Evolutionary conservation across 116 monocot genomes (phyloP).

Genomic region (Thalassia testudinum): DNA sequence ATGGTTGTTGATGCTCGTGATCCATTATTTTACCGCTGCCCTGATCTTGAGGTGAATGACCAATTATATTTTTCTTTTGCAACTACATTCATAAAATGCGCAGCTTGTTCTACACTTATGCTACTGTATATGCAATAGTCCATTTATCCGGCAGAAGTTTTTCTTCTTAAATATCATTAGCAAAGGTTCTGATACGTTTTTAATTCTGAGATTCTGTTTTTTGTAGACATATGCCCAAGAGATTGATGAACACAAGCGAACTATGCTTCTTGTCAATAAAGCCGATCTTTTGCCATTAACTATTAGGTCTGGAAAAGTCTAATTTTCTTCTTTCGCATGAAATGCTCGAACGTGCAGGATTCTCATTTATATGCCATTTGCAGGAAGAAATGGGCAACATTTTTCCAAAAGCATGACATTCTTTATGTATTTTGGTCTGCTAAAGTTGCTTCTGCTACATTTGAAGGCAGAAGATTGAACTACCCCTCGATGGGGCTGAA

Average conservation of each 20-base stretch:
- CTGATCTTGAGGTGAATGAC: conserved; percentile 88
- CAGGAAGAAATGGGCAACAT: conserved; percentile 79
- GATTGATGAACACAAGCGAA: conserved; percentile 77
- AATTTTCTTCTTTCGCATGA: too few species aligned
- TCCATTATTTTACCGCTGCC: conserved; percentile 94
- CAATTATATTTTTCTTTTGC: too few species aligned
- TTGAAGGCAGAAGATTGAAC: conserved; percentile 47
- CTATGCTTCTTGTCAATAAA: conserved; percentile 84
- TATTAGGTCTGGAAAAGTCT: conserved; percentile 38
- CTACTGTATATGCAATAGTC: too few species aligned
- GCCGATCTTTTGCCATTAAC: conserved; percentile 78
- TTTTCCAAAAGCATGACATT: conserved; percentile 54
- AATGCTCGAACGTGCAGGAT: too few species aligned
- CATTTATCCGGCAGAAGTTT: too few species aligned
- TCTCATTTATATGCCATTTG: conserved; percentile 1
- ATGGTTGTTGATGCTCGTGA: conserved; percentile 99
- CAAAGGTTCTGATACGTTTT: too few species aligned
- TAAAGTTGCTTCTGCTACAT: conserved; percentile 68
- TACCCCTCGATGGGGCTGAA: conserved; percentile 14
- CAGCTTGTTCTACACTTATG: too few species aligned
- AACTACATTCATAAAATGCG: too few species aligned
- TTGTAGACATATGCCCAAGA: conserved; percentile 72
- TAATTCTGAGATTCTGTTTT: background rate
- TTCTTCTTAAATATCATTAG: too few species aligned
- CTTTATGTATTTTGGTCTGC: conserved; percentile 95